These are phyloP conservation scores for Taphrina flavorubra DNA, from an alignment of 1,139 yeast species.

Conservation along the genomic window DNA sequence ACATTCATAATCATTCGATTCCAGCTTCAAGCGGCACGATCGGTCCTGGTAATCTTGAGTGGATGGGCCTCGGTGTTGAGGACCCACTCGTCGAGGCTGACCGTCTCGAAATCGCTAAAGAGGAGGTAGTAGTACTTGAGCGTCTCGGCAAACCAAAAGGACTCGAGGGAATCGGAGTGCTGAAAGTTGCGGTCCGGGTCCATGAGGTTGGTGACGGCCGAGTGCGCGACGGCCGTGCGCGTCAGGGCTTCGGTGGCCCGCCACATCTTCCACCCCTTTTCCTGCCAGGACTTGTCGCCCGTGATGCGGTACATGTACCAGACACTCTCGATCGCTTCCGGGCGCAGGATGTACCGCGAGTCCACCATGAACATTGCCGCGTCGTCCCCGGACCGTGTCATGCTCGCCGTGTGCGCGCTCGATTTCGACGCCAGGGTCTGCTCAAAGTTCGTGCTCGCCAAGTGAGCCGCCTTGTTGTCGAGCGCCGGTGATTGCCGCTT, in stretches of 20 bases:
- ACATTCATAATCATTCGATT: no score
- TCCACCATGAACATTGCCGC: constrained; percentile 18
- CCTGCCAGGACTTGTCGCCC: constrained; percentile 72
- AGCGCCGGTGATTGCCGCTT: constrained; percentile 1
- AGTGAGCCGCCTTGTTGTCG: constrained; percentile 6
- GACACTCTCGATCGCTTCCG: constrained; percentile 77
- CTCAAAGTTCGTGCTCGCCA: constrained; percentile 9
- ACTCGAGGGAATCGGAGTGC: constrained; percentile 49
- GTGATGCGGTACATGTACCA: constrained; percentile 76
- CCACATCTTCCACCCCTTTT: constrained; percentile 72
- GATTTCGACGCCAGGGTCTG: constrained; percentile 1
- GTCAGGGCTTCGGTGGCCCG: constrained; percentile 59
- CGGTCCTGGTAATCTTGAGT: constrained; percentile 50
- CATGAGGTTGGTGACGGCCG: constrained; percentile 63
- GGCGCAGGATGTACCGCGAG: constrained; percentile 64
- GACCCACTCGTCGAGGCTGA: constrained; percentile 72
- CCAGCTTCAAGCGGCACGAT: background rate
- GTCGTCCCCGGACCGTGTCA: background rate
- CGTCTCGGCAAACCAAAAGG: constrained; percentile 83
- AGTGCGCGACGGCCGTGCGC: constrained; percentile 54
- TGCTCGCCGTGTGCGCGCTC: background rate
- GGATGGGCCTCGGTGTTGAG: constrained; percentile 85
- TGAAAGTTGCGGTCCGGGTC: constrained; percentile 47
- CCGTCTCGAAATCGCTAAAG: constrained; percentile 64
- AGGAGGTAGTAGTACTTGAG: constrained; percentile 73